Evolutionary conservation across 257 asterid genomes (phyloP).

Genomic region (Nicotiana paniculata): DNA sequence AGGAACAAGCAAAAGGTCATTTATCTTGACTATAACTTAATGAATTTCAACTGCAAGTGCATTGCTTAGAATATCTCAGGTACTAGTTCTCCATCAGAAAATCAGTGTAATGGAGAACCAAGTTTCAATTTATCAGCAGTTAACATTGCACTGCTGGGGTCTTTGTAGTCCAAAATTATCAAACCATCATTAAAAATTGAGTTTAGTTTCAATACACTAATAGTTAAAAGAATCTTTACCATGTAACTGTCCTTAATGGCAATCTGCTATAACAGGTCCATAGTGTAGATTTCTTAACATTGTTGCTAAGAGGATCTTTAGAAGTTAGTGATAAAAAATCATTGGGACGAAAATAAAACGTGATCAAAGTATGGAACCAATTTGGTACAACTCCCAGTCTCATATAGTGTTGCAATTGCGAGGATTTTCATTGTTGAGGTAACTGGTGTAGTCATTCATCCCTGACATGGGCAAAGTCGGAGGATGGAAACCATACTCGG

Average conservation of each 20-base stretch:
- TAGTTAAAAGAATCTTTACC: no score
- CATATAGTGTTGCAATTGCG: not conserved
- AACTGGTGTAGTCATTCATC: not conserved
- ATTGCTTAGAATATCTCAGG: not conserved
- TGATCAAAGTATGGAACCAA: not conserved
- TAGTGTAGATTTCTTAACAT: no score
- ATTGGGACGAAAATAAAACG: not conserved
- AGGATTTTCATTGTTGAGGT: constrained; percentile 2
- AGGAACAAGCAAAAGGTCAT: not conserved
- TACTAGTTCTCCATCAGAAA: not conserved
- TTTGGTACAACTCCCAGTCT: not conserved
- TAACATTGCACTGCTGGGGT: not conserved
- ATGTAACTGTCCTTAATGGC: no score
- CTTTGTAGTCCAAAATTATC: not conserved
- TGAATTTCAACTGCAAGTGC: not conserved
- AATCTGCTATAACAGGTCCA: no score
- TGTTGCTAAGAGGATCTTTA: no score
- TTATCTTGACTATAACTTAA: not conserved
- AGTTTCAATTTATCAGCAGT: not conserved
- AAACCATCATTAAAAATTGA: no score
- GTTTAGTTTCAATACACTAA: no score
- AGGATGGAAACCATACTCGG: not conserved
- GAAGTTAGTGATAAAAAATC: not conserved
- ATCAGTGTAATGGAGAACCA: not conserved
- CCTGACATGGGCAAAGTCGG: not conserved